Base-by-base conservation (phyloP, 768 basidiomycete genomes). In the Punctularia strigosozonata region DNA sequence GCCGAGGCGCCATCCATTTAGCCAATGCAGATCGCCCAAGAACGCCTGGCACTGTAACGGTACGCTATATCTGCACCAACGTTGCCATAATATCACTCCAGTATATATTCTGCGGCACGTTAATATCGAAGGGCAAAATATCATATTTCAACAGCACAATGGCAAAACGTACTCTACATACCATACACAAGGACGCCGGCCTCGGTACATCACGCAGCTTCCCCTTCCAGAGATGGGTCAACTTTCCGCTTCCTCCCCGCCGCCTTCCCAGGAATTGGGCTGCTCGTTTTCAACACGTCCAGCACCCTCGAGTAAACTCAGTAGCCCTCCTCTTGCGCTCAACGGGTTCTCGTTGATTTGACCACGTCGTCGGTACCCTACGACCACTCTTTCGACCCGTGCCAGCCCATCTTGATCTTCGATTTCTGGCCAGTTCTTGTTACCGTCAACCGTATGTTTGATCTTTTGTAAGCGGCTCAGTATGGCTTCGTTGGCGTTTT, bases 381-480 rank as follows among this genome's bases (percentile, higher is more conserved):
- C 50, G 5, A 65, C 65, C 1, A 70, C 73, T 18, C 62, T 57
- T 43, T 73, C 72, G 2, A 73, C 66, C 14, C 73, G 56, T 13
- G 49, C 50, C 13, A 74, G 50, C 14, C 71, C 72, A 2, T 64
- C 61, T 15, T 30, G 10, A 6, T 63, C 59, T 5, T 58, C 64
- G 2, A 65, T 63, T 43, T 65, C 64, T 41, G 64, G 40, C 6
- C 64, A 60, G 18, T 57, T 51, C 37, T 60, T n/a, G n/a, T n/a
- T n/a, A n/a, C n/a, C 52, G 13, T 62, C 60, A 4, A 68, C 65
- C 39, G 66, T 56, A 40, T 62, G 63, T 40, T 73, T 67, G 8
- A 74, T 71, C 47, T 62, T 66, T 50, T 61, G 63, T 40, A 84
- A 57, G 36, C 80, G 71, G 30, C 58, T 59, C 10, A 73, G 53